A percentile compares a stretch with the other conserved stretches of the same genome.
Evolutionary conservation across 768 basidiomycete genomes (phyloP).

Genomic region (Coprinopsis strossmayeri): DNA sequence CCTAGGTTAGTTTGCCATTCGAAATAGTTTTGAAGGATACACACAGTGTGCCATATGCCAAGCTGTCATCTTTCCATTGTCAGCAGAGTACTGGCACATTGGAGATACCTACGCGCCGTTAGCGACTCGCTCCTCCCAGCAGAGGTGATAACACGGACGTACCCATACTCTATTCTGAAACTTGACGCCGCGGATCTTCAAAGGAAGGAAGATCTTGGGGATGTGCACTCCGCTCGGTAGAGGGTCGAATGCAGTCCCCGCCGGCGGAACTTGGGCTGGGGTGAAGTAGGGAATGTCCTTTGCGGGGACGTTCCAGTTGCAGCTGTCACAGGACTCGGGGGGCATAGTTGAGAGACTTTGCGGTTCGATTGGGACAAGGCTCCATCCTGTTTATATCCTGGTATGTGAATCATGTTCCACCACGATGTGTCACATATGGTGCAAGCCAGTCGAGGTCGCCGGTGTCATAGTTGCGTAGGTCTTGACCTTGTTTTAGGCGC

Average conservation of each 20-base stretch:
- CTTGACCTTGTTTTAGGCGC: too few relatives aligned
- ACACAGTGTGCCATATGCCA: slow-evolving; percentile 62
- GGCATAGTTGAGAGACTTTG: too few relatives aligned
- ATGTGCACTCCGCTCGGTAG: slow-evolving; percentile 32
- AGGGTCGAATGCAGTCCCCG: slow-evolving; percentile 36
- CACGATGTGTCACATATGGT: too few relatives aligned
- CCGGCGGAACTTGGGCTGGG: slow-evolving; percentile 36
- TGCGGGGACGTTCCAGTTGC: slow-evolving; percentile 29
- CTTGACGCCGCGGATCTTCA: slow-evolving; percentile 45
- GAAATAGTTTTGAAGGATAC: slow-evolving; percentile 20
- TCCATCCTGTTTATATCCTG: too few relatives aligned
- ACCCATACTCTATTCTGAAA: slow-evolving; percentile 48
- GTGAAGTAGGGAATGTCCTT: slow-evolving; percentile 39
- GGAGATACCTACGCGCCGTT: slow-evolving; percentile 43
- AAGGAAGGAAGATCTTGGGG: slow-evolving; percentile 41
- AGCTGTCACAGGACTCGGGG: too few relatives aligned
- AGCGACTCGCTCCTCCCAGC: too few relatives aligned
- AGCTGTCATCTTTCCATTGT: slow-evolving; percentile 44
- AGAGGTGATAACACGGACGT: slow-evolving; percentile 18
- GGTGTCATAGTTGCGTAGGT: too few relatives aligned
- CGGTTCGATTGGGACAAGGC: too few relatives aligned
- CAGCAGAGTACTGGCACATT: slow-evolving; percentile 53
- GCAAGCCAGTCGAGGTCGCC: too few relatives aligned
- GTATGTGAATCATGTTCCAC: too few relatives aligned
- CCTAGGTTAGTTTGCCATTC: slow-evolving; percentile 7